Base-by-base conservation (phyloP, 2,329 filamentous ascomycete species). In the Gaeumannomyces tritici region DNA sequence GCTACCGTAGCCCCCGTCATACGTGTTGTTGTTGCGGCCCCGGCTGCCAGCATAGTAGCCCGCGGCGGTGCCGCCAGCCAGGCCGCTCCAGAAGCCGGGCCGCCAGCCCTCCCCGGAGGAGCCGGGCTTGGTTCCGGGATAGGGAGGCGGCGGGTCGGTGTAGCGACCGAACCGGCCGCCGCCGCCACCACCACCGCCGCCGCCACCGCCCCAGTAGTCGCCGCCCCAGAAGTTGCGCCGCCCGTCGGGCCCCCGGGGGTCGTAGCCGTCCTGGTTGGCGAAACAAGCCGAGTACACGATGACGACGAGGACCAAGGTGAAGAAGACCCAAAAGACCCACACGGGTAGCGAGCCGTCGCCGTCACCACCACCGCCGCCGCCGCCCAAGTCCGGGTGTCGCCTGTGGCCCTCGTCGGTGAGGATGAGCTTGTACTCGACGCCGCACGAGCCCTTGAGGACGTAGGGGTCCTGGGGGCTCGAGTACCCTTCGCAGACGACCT, bases 401-500 rank as follows among this genome's bases (percentile, higher is more conserved):
- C 82, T 75, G 75, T 93, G 86, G 3, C 95, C 95, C 65, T 82
- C 79, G 13, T 88, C 85, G 1, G 93, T 98, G 61, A 98, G 78
- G 0, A 89, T 74, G 8, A 98, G 75, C 18, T 88, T 82, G 74
- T 98, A 98, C 75, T 96, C 91, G 28, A 96, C 93, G 18, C 89
- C 95, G 75, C 93, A 98, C 73, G 90, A 95, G 27, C 95, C 95
- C 70, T 90, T 92, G 62, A 98, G 77, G n/a, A 98, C 83, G 73
- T 91, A 96, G 0, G 86, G 85, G 73, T 98, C 95, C 58, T 93
- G 85, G 0, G 88, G 76, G 18, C 78, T 80, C 63, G 83, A 79
- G 76, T 96, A 98, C 13, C 95, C 93, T 72, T 99, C 93, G 74
- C 95, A 99, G 13, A 92, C 80, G 62, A 98, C 93, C 65, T 98